Evolutionary conservation across 2,329 filamentous ascomycete genomes (phyloP).

Genomic region (Fonsecaea pugnacius): DNA sequence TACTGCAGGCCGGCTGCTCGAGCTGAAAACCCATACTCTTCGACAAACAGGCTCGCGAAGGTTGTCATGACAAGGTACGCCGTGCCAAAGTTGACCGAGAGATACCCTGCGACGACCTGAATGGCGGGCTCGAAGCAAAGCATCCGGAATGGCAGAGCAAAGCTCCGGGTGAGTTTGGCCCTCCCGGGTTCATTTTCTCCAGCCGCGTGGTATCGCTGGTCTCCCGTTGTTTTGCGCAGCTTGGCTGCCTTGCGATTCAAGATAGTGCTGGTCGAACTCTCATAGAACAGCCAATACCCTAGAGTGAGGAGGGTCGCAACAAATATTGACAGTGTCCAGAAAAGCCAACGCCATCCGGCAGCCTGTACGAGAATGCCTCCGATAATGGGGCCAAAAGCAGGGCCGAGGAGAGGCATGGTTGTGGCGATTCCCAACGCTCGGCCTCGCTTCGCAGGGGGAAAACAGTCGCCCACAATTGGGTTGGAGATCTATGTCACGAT

Average conservation of each 20-base stretch:
- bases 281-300: slow-evolving; percentile 61
- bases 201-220: neutral
- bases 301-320: slow-evolving; percentile 61
- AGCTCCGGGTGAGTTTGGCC: neutral
- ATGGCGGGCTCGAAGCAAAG: slow-evolving; percentile 60
- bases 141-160: slow-evolving; percentile 39
- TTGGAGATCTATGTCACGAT: no score
- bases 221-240: slow-evolving; percentile 8
- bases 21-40: slow-evolving; percentile 54
- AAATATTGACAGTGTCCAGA: slow-evolving; percentile 63
- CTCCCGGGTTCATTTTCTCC: neutral
- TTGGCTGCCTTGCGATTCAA: neutral
- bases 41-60: slow-evolving; percentile 59
- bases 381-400: slow-evolving; percentile 60
- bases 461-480: slow-evolving; percentile 46
- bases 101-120: slow-evolving; percentile 54
- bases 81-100: slow-evolving; percentile 48
- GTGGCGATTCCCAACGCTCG: slow-evolving; percentile 62
- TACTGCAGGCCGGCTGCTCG: slow-evolving; percentile 61
- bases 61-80: slow-evolving; percentile 63
- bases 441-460: slow-evolving; percentile 61
- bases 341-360: slow-evolving; percentile 35
- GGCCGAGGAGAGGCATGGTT: slow-evolving; percentile 59
- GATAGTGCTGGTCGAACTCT: slow-evolving; percentile 65
- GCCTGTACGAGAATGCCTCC: slow-evolving; percentile 62